Evolutionary conservation across 345 rosid species (phyloP), one percentile per base, ranked within the genome.

Genomic region (Nasturtium officinale): DNA sequence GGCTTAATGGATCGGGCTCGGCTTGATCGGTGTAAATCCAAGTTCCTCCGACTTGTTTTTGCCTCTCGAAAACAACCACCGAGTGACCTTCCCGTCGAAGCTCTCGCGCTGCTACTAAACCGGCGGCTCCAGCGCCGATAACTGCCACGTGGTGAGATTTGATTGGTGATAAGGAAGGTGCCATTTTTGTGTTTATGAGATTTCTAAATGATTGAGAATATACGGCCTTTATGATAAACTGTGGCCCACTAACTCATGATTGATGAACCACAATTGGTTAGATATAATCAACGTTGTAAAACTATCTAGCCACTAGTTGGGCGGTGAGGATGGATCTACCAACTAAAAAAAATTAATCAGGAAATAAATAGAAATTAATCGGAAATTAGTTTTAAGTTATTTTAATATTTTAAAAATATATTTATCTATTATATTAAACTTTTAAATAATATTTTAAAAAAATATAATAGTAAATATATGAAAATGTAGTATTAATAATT

Each of bases 111-210:
- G 93, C 85, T 1, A 87, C 86, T 17, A 94, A 65, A 10, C 98
- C 97, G 26, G 97, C 87, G 6, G 91, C 88, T 42, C 98, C 97
- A 9, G 96, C 97, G 11, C 96, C 97, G 42, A 94, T 83, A 1
- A 89, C 89, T 0, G 95, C 97, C 59, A 94, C 98, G 69, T 79
- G 85, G 77, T 79, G 85, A 17, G 89, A 77, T 45, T 26, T 74
- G 16, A 68, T 51, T 57, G 84, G 46, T 26, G 55, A 29, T 29
- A 70, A 23, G n/a, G 82, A 26, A 6, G 74, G 75, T 23, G 86
- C 17, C 87, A 83, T 82, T 13, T 13, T n/a, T 17, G 55, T 18
- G 32, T 54, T 63, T 8, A 28, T 33, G 46, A 66, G 72, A 65
- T 57, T 74, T 8, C 50, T 58, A 50, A 5, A 15, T 48, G 2